Base-by-base conservation (phyloP, 345 rosid genomes). In the Populus ilicifolia region DNA sequence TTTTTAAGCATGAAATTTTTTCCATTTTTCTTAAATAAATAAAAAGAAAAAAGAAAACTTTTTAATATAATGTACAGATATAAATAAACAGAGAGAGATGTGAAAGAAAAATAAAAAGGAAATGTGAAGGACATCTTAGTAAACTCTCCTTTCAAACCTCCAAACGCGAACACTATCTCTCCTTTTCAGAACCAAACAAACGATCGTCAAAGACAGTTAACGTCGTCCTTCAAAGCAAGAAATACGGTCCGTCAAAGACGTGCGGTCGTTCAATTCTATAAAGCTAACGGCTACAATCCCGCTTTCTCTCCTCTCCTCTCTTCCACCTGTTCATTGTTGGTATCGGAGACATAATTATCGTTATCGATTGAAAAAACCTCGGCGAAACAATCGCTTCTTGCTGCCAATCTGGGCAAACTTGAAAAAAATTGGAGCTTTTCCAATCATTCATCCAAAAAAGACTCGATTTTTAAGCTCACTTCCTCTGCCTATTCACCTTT, bases 231-330 rank as follows among this genome's bases (percentile, higher is more conserved):
- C 39, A 30, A 38, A 52, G 41, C 21, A 25, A 38, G 67, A 12
- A 62, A 70, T 52, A 29, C 2, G 44, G 67, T 69, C 83, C 79
- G 81, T 70, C 48, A 17, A 20, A 17, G 78, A 78, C 75, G 82
- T 78, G 61, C 80, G 75, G 84, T 80, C 85, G 79, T 48, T 38
- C 72, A 9, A 43, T 41, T 48, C 44, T 75, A 85, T 52, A 80
- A 84, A 80, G 83, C 85, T 84, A 90, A 87, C 89, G 91, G 93
- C 90, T 84, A 81, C 77, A 69, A 67, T 67, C 1, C 13, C 73
- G 56, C 70, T 52, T 27, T 63, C 18, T 46, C 4, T 64, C 17
- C 17, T n/a, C 70, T 25, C 43, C 61, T 52, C 80, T 69, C 77
- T 63, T 50, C 5, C 62, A 12, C 67, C 13, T 9, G 44, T 41